Evolutionary conservation across 768 basidiomycete species (phyloP), one percentile per base, ranked within the genome.

Genomic region (Myochromella boudieri): DNA sequence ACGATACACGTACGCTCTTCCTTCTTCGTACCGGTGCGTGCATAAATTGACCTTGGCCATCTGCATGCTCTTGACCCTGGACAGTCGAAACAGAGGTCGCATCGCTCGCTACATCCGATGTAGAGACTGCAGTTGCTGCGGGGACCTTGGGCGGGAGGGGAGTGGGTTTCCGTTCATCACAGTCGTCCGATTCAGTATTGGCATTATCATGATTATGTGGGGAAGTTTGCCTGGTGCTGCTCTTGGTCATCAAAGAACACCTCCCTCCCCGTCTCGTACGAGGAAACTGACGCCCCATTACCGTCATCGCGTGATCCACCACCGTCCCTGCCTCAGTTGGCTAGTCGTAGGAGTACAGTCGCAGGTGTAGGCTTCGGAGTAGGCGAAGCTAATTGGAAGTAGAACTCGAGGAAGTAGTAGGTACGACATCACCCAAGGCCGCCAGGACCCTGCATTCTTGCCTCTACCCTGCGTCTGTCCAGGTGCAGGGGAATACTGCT

Each of bases 1-100:
- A 63, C 22, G 85, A 87, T 42, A 92, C 83, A 6, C 90, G 72
- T 26, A 92, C 90, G 56, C 87, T 89, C 66, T 91, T 91, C 54
- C 76, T 62, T 42, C 76, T 64, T 44, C 63, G 62, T 6, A 70
- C 60, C 8, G 43, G 17, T 11, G 10, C 10, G 8, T 24, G n/a
- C 29, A 26, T n/a, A n/a, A n/a, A n/a, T n/a, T n/a, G n/a, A n/a
- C n/a, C n/a, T 14, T 29, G 28, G 14, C 14, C 8, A 29, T 34
- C 33, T n/a, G n/a, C 14, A 34, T n/a, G 14, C 33, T 34, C 7
- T 34, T 34, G 14, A 12, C 18, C n/a, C 33, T 34, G 29, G 9
- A 8, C 43, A 8, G 39, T 33, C 6, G 37, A 27, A 2, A 17
- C 41, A 8, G 48, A 42, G 6, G 32, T 21, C 24, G n/a, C 27